Base-by-base conservation (phyloP, 139 green algal genomes). In the Ulvella scutata region DNA sequence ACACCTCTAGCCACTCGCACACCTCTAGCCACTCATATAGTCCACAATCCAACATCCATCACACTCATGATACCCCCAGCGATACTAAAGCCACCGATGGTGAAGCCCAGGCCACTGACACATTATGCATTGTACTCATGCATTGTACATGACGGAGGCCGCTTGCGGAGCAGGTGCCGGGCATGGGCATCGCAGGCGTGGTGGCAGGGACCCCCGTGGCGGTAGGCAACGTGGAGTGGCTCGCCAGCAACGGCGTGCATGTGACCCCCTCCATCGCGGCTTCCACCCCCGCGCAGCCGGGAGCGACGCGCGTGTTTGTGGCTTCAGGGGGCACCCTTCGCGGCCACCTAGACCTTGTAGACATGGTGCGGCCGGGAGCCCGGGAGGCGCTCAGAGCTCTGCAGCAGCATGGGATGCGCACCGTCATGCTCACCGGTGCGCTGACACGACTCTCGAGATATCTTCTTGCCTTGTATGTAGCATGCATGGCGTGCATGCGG, bases 211-310 rank as follows among this genome's bases (percentile, higher is more conserved):
- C 62, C 1, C 51, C 34, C 0, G 85, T 96, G 17, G 77, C 80
- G 1, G 90, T 97, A 1, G 92, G 92, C n/a, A 94, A 79, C 1
- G 72, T 87, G 37, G 91, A 92, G 10, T 96, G 87, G 87, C 80
- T 95, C 44, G 44, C 44, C 6, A 26, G n/a, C n/a, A 62, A 62
- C 44, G 44, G 44, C 44, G 44, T 26, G n/a, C n/a, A 23, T 4
- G 7, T 26, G 7, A 26, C 44, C 9, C 44, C 29, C 44, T 23
- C 9, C 44, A 23, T 62, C 44, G 9, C 7, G n/a, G 44, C 29
- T 26, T 23, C 44, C n/a, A 62, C 44, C 6, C 44, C 44, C 9
- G 44, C 44, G n/a, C n/a, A n/a, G n/a, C 9, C 44, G n/a, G 44
- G 44, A 23, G 44, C 33, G n/a, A 62, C 44, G n/a, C 44, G 44